phyloP scores from a whole-genome alignment of 257 asterid species.

The Jacaranda copaia region DNA sequence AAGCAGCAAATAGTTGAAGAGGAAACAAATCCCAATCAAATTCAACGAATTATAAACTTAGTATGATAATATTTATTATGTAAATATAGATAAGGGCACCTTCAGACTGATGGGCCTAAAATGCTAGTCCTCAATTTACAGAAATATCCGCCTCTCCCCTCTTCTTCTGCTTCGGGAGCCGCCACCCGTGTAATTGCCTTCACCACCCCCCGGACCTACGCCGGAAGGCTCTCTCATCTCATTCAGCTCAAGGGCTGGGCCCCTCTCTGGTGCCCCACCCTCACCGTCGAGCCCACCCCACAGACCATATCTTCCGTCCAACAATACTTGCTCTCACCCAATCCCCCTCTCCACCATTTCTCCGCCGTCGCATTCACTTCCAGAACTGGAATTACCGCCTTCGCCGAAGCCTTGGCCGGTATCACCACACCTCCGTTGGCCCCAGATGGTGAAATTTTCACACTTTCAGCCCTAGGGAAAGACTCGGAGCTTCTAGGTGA shows the following conservation, averaged over 20 bases:
- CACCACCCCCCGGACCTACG: constrained; percentile 80
- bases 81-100: not conserved
- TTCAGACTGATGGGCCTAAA: not conserved
- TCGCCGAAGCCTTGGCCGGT: constrained; percentile 53
- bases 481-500: constrained; percentile 69
- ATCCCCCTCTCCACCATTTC: constrained; percentile 55
- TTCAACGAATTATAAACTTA: too few species aligned
- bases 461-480: constrained; percentile 68
- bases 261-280: constrained; percentile 75
- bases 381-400: constrained; percentile 72
- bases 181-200: constrained; percentile 57
- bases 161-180: constrained; percentile 39
- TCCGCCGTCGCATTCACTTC: constrained; percentile 86
- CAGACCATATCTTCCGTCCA: constrained; percentile 60
- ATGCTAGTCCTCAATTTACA: constrained; percentile 51
- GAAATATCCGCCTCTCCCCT: constrained; percentile 41
- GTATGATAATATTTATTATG: too few species aligned
- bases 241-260: constrained; percentile 61
- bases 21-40: too few species aligned
- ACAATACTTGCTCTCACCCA: constrained; percentile 41
- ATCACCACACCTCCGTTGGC: constrained; percentile 43
- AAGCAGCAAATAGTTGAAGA: too few species aligned
- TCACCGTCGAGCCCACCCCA: constrained; percentile 68
- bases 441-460: constrained; percentile 57
- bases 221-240: constrained; percentile 59